Evolutionary conservation across 441 rosid genomes (phyloP), one percentile per base, ranked within the genome.

Genomic region (Mallotus japonicus): DNA sequence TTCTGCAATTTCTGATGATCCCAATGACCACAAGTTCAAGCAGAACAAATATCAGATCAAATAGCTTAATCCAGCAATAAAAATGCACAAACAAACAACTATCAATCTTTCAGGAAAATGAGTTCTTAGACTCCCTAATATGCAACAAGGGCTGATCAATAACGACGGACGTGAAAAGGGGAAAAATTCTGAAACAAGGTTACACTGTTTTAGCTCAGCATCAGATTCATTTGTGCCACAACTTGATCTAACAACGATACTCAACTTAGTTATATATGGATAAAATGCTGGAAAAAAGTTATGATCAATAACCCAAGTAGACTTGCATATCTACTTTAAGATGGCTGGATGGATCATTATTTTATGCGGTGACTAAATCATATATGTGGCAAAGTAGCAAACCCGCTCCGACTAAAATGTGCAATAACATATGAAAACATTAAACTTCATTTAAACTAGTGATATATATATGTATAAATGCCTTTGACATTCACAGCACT

Each of bases 1-100:
- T 62, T 83, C 85, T 64, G 85, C 84, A n/a, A 76, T 47, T 62
- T 61, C 79, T 77, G 77, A 47, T 51, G 70, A 32, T 70, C 75
- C 9, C 56, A 71, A 62, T 19, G 24, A 19, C 42, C 24, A 72
- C 37, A 78, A 57, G 62, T 67, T 59, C 19, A 24, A 59, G 15
- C 12, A 9, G 68, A 12, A 49, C 61, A 22, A 53, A 22, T 69
- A 66, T 53, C 56, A 15, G 49, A 59, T 8, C 54, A 61, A 68
- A 68, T 58, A 10, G 5, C 49, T 14, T 3, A 40, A 8, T 0
- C 6, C n/a, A 53, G 37, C 15, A 16, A 53, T 14, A 13, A 62
- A 67, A 61, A 50, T 49, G 46, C 24, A 59, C 24, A 5, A 17
- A 54, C 13, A 37, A 49, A 58, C 40, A 50, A 62, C 28, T 44